Evolutionary conservation across 1,284 basidiomycete species (phyloP), one percentile per base, ranked within the genome.

Genomic region (Cutaneotrichosporon cutaneum): DNA sequence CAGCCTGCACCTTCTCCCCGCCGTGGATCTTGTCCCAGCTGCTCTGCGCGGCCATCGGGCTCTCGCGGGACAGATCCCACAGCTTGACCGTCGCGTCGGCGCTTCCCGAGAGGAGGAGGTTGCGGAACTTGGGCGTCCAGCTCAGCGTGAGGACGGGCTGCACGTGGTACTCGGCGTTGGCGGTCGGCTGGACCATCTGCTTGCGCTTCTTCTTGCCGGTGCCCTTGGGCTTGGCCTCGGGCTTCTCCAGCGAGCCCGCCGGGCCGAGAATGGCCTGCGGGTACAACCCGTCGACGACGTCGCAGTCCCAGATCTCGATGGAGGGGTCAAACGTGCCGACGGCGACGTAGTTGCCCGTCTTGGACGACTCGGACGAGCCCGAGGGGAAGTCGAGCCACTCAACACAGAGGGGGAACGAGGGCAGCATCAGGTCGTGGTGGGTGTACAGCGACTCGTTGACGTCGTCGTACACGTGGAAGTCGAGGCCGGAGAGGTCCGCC

Each of bases 281-380:
- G 76, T 96, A 99, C 82, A 98, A 89, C 11, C 92, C 88, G 72
- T 99, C 96, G 58, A 99, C 85, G 26, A 90, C 84, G 76, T 99
- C 94, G 68, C 98, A 85, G 48, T 91, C 93, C 94, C 95, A 99
- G 70, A 99, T 94, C 80, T 99, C 96, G 70, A 99, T 98, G 73
- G 95, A 93, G 16, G 95, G 95, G 70, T 99, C 95, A 69, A 99
- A 88, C 4, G 94, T 95, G 11, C 94, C 95, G 16, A 99, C 94
- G 2, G 96, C 96, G 68, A 99, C 88, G 77, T 90, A 98, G 80
- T 89, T 96, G 33, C 95, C 95, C 11, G 74, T 64, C 42, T 64
- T 62, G 10, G 50, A 65, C 58, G 30, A 64, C 66, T 81, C 82
- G 9, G 69, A 62, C n/a, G 72, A 70, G 32, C 61, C 58, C 0